Evolutionary conservation across 345 rosid genomes (phyloP).

Genomic region (Angophora floribunda): DNA sequence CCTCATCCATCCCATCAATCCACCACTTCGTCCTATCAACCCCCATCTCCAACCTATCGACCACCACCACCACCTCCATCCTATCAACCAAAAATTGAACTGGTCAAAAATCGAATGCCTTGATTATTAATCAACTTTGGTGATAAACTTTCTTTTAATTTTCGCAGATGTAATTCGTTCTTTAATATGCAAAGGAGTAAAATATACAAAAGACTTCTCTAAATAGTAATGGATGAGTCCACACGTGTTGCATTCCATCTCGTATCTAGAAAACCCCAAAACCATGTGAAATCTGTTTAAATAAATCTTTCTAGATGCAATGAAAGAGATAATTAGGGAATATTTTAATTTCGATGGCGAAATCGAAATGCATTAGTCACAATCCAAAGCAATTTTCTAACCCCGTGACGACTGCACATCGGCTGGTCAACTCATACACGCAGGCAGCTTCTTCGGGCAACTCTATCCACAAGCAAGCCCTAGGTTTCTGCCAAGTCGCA

Average conservation of each 20-base stretch:
- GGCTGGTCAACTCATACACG: background rate
- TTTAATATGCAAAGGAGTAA: background rate
- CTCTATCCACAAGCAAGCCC: background rate
- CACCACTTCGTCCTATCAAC: background rate
- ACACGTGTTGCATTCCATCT: background rate
- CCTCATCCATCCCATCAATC: background rate
- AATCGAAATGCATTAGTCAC: background rate
- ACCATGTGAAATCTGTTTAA: background rate
- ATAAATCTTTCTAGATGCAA: background rate
- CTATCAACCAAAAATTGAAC: background rate
- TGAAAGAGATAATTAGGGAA: background rate
- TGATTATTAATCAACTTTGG: background rate
- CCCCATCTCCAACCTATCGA: background rate
- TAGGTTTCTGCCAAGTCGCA: background rate
- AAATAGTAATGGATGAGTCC: background rate
- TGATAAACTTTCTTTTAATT: background rate
- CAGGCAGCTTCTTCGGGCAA: background rate
- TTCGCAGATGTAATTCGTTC: background rate
- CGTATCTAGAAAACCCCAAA: background rate
- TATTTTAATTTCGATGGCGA: background rate
- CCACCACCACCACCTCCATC: background rate
- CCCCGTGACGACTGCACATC: background rate
- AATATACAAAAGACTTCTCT: background rate
- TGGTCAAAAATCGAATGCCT: background rate
- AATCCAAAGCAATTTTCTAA: background rate